Evolutionary conservation across 768 basidiomycete species (phyloP), one percentile per base, ranked within the genome.

Genomic region (Podaxis sp.): DNA sequence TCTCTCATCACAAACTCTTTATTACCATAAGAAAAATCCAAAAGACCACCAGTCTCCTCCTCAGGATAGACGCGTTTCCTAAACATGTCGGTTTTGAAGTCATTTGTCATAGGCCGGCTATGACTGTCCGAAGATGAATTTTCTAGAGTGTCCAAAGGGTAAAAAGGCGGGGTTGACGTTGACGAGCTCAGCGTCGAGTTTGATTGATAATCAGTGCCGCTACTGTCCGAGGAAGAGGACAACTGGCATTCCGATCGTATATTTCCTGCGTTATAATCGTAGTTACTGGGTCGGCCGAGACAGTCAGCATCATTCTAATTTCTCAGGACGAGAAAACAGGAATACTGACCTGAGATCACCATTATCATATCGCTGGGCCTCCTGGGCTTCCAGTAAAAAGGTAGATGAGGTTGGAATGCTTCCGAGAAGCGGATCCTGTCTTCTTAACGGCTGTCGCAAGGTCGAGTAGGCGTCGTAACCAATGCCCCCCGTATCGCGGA

Each of bases 391-490:
- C 29, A 55, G 38, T 22, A 41, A 29, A 24, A 47, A 50, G 33
- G n/a, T 55, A 9, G 54, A 56, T 9, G 61, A 29, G 40, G 13
- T 25, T 22, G 13, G 43, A 36, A 24, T n/a, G 33, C 27, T 29
- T 13, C 13, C 41, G 15, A 46, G 38, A 8, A 29, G 52, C 2
- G 27, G 17, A 11, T 55, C 43, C n/a, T 61, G 60, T 37, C 40
- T 33, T 33, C 47, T 54, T 17, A 33, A 9, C 12, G 43, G 19
- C 29, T 55, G 60, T 47, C 33, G 38, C 3, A 41, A 15, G 24
- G 53, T n/a, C 54, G 19, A 22, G n/a, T 61, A 61, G 17, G 53
- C 43, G 53, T 47, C 60, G 24, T 61, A 61, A 3, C 43, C 60
- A 27, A 49, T 37, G 13, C 15, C n/a, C 24, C 37, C 40, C 2